Base-by-base conservation (phyloP, 176 grass and related monocot genomes). In the Oryza brachyantha region DNA sequence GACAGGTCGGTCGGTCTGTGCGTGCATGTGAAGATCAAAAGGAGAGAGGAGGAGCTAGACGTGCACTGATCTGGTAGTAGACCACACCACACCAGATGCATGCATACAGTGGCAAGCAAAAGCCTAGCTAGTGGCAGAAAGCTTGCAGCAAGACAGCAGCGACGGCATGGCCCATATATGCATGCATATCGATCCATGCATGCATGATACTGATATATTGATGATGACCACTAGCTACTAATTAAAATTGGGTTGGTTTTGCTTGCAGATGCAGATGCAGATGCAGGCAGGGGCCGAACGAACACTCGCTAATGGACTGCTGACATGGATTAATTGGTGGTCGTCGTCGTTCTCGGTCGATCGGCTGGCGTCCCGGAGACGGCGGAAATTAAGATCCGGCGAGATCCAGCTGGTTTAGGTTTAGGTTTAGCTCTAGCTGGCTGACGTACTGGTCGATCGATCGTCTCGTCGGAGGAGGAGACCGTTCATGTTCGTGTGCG, bases 331-430 rank as follows among this genome's bases (percentile, higher is more conserved):
- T 4, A n/a, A 84, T 60, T 3, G 28, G 8, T 52, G 17, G 17
- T 21, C 16, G 14, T 50, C 31, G 31, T 32, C 4, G n/a, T n/a
- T n/a, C 8, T 29, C 22, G 55, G 3, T 2, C 57, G 5, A 45
- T 10, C 25, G 45, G 11, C 40, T 32, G 43, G 22, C 48, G 68
- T 84, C 70, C 13, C 12, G 17, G 17, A 42, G 86, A 84, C 29
- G 74, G 76, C 76, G 13, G 86, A 80, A 79, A 84, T n/a, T n/a
- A n/a, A 24, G 64, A 80, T 88, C 71, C 60, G n/a, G 34, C 55
- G 41, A 36, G 82, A 84, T 74, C 25, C 40, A 74, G 68, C 38
- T 36, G 4, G 31, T 32, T 32, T 32, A 2, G 4, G 31, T 2
- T 4, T 32, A 4, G 2, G 35, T 36, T 36, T 5, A 36, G 35